Conservation (phyloP, 2,329 filamentous ascomycete genomes). For the Pseudopyricularia javanii region DNA sequence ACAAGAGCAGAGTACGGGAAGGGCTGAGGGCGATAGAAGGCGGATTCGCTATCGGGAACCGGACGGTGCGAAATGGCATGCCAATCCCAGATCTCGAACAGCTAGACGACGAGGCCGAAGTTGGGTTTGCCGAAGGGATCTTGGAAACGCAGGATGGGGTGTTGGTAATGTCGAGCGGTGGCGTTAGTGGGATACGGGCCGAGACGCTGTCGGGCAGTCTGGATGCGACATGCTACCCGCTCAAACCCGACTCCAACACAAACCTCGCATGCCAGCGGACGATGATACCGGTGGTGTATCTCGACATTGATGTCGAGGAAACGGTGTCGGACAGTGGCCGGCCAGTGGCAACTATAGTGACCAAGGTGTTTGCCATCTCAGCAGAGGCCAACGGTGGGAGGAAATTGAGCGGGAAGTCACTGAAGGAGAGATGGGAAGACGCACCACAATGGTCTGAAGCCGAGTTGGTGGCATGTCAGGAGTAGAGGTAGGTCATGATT, state of each 20-base stretch:
- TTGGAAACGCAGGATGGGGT: not conserved
- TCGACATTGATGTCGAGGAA: not conserved
- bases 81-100: not conserved
- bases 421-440: not conserved
- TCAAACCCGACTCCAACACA: slow-evolving; percentile 18
- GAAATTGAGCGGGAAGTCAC: not conserved
- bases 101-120: not conserved
- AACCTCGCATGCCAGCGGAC: slow-evolving; percentile 14
- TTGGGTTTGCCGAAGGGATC: not conserved
- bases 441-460: not conserved
- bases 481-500: no score
- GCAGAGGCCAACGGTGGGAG: not conserved
- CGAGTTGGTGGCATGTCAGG: no score
- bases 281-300: slow-evolving; percentile 10
- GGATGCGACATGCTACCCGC: not conserved
- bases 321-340: not conserved
- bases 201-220: not conserved
- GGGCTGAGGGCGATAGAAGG: slow-evolving; percentile 9
- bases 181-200: not conserved
- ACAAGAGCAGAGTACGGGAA: not conserved
- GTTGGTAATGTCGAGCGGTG: not conserved
- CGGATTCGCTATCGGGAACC: slow-evolving; percentile 12
- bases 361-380: not conserved
- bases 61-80: not conserved
- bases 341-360: not conserved